Evolutionary conservation across 2,329 filamentous ascomycete genomes (phyloP).

Genomic region (Aureobasidium sp.): DNA sequence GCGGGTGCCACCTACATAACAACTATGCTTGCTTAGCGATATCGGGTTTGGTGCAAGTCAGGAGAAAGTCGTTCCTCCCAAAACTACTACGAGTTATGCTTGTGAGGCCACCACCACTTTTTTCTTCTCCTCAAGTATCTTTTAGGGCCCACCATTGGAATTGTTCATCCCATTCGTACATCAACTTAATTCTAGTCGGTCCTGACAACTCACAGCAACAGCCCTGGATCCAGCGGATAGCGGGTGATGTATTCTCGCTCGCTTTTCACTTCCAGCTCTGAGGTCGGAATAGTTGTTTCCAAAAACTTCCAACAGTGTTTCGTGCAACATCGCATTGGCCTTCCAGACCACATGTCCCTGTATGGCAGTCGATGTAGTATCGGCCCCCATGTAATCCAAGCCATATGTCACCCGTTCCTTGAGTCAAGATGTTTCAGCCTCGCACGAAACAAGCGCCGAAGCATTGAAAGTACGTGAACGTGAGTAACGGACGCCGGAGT

Average conservation of each 20-base stretch:
- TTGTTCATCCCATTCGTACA: not conserved
- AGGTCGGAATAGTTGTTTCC: not conserved
- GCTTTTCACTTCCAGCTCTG: not conserved
- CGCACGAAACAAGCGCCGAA: not conserved
- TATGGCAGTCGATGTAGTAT: not conserved
- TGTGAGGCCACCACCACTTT: not conserved
- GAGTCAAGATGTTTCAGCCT: not conserved
- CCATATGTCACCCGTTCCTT: not conserved
- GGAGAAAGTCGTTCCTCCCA: too few species aligned
- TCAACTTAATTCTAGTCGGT: not conserved
- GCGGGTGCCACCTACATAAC: too few species aligned
- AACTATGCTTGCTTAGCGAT: too few species aligned
- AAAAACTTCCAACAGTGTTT: not conserved
- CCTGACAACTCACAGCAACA: not conserved
- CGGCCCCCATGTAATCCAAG: not conserved
- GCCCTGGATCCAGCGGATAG: not conserved
- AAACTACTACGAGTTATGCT: not conserved
- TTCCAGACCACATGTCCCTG: not conserved
- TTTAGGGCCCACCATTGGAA: not conserved
- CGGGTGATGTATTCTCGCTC: not conserved
- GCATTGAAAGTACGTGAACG: not conserved
- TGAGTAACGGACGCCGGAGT: not conserved
- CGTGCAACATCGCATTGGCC: not conserved
- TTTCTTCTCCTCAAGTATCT: not conserved
- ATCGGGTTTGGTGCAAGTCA: too few species aligned